Conservation (phyloP, 306 rosid genomes). For the Lotus japonicus region DNA sequence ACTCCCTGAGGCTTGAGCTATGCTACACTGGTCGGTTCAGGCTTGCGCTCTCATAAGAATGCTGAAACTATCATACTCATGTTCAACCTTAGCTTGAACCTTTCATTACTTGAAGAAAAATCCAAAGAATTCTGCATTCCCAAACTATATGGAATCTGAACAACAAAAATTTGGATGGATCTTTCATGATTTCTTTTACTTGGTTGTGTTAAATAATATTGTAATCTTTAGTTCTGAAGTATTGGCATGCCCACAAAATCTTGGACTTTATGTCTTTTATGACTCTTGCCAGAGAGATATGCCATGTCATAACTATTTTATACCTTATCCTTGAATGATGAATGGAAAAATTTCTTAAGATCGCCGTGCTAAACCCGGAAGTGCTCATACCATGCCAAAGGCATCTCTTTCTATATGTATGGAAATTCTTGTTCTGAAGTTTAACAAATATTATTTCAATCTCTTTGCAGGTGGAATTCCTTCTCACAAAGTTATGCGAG, state of each 20-base stretch:
- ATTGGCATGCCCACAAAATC: background rate
- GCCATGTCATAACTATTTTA: background rate
- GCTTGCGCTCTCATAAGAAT: background rate
- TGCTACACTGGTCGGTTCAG: background rate
- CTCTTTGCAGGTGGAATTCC: conserved; percentile 60
- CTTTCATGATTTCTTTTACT: background rate
- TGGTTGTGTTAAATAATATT: background rate
- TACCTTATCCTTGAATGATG: background rate
- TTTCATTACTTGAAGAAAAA: background rate
- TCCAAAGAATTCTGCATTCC: background rate
- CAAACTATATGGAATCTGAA: background rate
- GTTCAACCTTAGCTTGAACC: background rate
- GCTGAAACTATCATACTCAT: background rate
- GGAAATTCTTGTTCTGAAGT: conserved; percentile 10
- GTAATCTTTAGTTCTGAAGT: conserved; percentile 4
- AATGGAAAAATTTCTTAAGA: background rate
- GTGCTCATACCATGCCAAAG: background rate
- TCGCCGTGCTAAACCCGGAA: background rate
- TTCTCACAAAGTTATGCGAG: conserved; percentile 63
- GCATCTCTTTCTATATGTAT: background rate
- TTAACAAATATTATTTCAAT: conserved; percentile 10
- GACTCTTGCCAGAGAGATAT: background rate
- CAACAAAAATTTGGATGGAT: background rate
- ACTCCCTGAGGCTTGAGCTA: background rate
- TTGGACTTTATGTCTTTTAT: background rate